A percentile compares a stretch with the other conserved stretches of the same genome.
Conservation (phyloP, 805 yeast species). For the Candida hungchunana region DNA sequence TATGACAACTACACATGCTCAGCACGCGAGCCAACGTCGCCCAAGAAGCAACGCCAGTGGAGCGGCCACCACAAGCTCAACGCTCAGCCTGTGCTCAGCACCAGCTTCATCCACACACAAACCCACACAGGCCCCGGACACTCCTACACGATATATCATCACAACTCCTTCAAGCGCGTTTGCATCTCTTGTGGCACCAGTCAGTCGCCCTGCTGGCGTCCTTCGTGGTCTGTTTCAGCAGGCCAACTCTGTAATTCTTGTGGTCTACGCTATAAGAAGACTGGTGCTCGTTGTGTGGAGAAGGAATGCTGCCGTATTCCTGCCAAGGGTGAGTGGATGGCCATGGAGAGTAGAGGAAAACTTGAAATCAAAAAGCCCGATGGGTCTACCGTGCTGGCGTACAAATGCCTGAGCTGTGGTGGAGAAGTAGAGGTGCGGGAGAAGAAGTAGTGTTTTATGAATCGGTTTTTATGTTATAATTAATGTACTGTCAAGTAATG, state of each 20-base stretch:
- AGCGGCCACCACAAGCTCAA: slow-evolving; percentile 16
- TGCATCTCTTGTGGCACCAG: slow-evolving; percentile 90
- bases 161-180: slow-evolving; percentile 38
- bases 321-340: slow-evolving; percentile 91
- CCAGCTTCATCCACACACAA: slow-evolving; percentile 25
- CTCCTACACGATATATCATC: slow-evolving; percentile 28
- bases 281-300: slow-evolving; percentile 85
- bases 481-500: no score
- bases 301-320: slow-evolving; percentile 80
- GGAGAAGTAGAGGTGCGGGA: slow-evolving; percentile 47
- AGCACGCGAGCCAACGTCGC: slow-evolving; percentile 6
- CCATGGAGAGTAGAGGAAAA: slow-evolving; percentile 73
- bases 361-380: slow-evolving; percentile 28
- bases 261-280: slow-evolving; percentile 91
- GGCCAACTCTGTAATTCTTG: slow-evolving; percentile 98
- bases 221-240: slow-evolving; percentile 85
- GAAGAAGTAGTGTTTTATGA: slow-evolving; percentile 8
- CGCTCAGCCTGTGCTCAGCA: slow-evolving; percentile 13
- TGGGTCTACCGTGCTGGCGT: slow-evolving; percentile 30
- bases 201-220: slow-evolving; percentile 98
- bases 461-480: no score
- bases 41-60: slow-evolving; percentile 11
- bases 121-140: slow-evolving; percentile 27
- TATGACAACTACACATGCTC: slow-evolving; percentile 11
- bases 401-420: slow-evolving; percentile 57